These are phyloP conservation scores for Microascus cirrosus DNA, from an alignment of 2,329 filamentous ascomycete genomes.

Conservation along the genomic window DNA sequence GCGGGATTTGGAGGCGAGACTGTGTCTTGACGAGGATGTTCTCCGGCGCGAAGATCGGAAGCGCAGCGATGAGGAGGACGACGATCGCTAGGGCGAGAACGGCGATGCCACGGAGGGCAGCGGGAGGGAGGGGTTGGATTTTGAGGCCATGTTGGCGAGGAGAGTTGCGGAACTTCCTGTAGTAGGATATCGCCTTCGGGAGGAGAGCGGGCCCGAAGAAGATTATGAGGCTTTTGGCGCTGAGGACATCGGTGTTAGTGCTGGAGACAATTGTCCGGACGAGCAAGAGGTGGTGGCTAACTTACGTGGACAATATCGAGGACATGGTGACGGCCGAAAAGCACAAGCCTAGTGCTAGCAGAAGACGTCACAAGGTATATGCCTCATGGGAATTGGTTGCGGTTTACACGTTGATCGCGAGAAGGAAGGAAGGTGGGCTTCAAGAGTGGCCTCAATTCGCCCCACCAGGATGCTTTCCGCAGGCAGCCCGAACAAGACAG, in stretches of 20 bases:
- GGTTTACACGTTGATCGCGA: neutral
- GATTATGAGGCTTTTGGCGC: slow-evolving; percentile 43
- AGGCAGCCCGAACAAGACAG: neutral
- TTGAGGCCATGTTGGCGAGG: slow-evolving; percentile 31
- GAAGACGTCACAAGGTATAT: neutral
- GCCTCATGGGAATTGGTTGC: neutral
- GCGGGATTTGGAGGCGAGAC: slow-evolving; percentile 77
- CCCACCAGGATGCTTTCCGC: neutral
- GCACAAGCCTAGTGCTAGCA: neutral
- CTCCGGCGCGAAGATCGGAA: slow-evolving; percentile 59
- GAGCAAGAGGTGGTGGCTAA: neutral
- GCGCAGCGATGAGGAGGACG: slow-evolving; percentile 42
- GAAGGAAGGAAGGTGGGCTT: neutral
- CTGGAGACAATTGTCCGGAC: neutral
- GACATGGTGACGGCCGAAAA: neutral
- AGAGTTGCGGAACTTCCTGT: slow-evolving; percentile 41
- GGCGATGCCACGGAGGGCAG: slow-evolving; percentile 44
- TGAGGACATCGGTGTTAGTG: slow-evolving; percentile 13
- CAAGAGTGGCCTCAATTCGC: neutral
- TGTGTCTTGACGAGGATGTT: slow-evolving; percentile 73
- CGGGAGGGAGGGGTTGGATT: slow-evolving; percentile 42
- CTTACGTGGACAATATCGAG: slow-evolving; percentile 3
- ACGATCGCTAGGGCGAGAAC: slow-evolving; percentile 42
- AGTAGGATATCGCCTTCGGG: slow-evolving; percentile 53
- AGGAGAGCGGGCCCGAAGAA: slow-evolving; percentile 63